Base-by-base conservation (phyloP, 371 early-diverging fungal genomes). In the Saksenaea oblongispora region DNA sequence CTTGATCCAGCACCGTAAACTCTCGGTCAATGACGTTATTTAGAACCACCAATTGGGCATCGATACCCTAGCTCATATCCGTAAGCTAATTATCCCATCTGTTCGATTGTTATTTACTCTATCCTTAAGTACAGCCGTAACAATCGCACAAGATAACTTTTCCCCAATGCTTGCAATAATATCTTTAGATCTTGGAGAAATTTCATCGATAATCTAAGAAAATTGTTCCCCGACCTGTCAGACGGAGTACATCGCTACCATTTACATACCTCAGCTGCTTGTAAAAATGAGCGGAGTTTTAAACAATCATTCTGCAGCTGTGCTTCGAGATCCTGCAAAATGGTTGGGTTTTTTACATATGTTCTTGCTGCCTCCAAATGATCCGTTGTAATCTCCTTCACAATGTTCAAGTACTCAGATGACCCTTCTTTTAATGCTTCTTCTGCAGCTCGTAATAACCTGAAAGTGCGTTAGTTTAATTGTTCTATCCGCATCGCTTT, bases 81-180 rank as follows among this genome's bases (percentile, higher is more conserved):
- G 39, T 56, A 11, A 60, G 17, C 31, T 9, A 54, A 31, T 24
- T 27, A 26, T 10, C 18, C 41, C 22, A n/a, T 58, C 35, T 11
- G 31, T 39, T 35, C 34, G 26, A 26, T 15, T 58, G 27, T 11
- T 17, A 58, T 62, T 70, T 74, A 79, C 79, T 58, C 74, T 75
- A 67, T 92, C 91, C 36, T 86, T 80, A 51, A 98, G 79, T 1
- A 93, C 82, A 1, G 92, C 91, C 0, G 95, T 80, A 4, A 97
- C 92, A 35, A 96, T 89, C 35, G 87, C 83, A 65, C 97, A 96
- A 1, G 96, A 90, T 4, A 99, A 81, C 66, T 87, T 92, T 74
- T 99, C 99, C 34, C 99, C 99, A 41, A 89, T 86, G n/a, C 95
- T 92, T 61, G 97, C 88, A 64, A 99, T 96, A 55, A 96, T 89